Percentiles rank a stretch among this genome's conserved stretches.
These are phyloP conservation scores for Croton laevigatus DNA, from an alignment of 441 rosid genomes.

Conservation along the genomic window DNA sequence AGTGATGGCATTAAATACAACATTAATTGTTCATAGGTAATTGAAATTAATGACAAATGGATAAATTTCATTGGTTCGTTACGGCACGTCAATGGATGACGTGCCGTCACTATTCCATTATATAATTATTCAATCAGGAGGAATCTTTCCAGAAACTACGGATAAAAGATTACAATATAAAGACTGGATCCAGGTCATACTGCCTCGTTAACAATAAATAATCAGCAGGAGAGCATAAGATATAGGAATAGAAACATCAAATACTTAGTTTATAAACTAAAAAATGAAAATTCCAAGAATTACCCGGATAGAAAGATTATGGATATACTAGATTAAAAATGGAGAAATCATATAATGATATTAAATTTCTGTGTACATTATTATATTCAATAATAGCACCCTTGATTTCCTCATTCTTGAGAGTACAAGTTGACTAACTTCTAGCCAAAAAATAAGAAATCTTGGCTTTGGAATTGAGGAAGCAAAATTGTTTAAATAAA, in stretches of 20 bases:
- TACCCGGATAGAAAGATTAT: conserved; percentile 15
- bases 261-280: conserved; percentile 27
- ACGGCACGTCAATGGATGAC: too few relatives aligned
- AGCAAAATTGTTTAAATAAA: conserved; percentile 13
- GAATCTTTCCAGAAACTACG: neutral
- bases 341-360: conserved; percentile 17
- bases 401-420: conserved; percentile 25
- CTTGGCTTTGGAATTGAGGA: conserved; percentile 29
- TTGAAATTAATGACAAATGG: too few relatives aligned
- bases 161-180: conserved; percentile 22
- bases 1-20: too few relatives aligned
- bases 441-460: conserved; percentile 28
- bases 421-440: conserved; percentile 18
- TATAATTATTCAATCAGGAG: too few relatives aligned
- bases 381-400: conserved; percentile 12
- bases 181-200: conserved; percentile 28
- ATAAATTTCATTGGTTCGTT: too few relatives aligned
- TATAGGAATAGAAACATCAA: conserved; percentile 43
- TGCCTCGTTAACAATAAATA: conserved; percentile 24
- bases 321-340: conserved; percentile 5
- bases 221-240: conserved; percentile 9
- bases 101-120: too few relatives aligned
- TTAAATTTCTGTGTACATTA: neutral
- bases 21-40: too few relatives aligned
- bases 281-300: conserved; percentile 29